These are phyloP conservation scores for Talaromyces sp. DNA, from an alignment of 2,329 filamentous ascomycete species.

Conservation along the genomic window DNA sequence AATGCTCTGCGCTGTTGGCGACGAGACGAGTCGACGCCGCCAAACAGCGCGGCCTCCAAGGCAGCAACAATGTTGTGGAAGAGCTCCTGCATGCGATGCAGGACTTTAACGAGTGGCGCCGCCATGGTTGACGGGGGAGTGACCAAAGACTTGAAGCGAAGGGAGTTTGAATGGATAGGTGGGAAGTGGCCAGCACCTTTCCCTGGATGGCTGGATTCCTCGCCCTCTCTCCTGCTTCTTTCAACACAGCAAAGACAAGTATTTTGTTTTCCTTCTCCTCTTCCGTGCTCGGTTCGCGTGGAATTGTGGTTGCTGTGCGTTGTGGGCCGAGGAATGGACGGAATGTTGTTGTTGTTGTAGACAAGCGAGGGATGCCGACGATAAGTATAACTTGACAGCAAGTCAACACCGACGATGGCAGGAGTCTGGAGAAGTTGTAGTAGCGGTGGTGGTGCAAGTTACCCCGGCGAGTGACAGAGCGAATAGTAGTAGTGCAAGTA, in stretches of 20 bases:
- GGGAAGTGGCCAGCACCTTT: slow-evolving; percentile 1
- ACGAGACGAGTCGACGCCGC: slow-evolving; percentile 18
- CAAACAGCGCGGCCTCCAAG: slow-evolving; percentile 34
- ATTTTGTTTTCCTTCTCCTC: neutral
- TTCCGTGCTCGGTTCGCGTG: neutral
- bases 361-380: neutral
- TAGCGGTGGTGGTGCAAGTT: neutral
- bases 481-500: neutral
- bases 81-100: slow-evolving; percentile 35
- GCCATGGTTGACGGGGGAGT: slow-evolving; percentile 22
- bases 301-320: neutral
- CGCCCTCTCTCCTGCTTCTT: neutral
- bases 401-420: too few relatives aligned
- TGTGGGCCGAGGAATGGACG: neutral
- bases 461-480: neutral
- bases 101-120: slow-evolving; percentile 30
- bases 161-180: neutral
- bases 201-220: neutral
- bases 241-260: neutral
- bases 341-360: neutral
- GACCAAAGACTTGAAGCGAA: neutral
- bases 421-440: too few relatives aligned
- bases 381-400: neutral
- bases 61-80: slow-evolving; percentile 34
- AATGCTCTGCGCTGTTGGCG: slow-evolving; percentile 28